A percentile compares a stretch with the other conserved stretches of the same genome.
These are phyloP conservation scores for Vanrija pseudolonga DNA, from an alignment of 1,284 basidiomycete species.

Conservation along the genomic window DNA sequence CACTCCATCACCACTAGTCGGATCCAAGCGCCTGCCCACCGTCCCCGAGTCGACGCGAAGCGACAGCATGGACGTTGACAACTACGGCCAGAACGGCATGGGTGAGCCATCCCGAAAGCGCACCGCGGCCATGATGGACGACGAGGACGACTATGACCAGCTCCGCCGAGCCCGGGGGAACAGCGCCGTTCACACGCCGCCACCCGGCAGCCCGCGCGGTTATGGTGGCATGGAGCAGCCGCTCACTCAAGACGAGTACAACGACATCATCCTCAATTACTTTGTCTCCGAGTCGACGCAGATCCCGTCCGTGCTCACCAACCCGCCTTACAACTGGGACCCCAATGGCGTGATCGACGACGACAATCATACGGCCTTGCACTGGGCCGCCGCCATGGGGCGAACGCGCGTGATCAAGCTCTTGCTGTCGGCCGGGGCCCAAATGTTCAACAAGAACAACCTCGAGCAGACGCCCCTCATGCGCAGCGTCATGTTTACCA, in stretches of 20 bases:
- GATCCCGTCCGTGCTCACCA: slow-evolving; percentile 81
- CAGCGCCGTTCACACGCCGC: slow-evolving; percentile 44
- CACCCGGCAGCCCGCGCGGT: slow-evolving; percentile 19
- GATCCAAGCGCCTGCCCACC: slow-evolving; percentile 4
- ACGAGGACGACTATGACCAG: slow-evolving; percentile 36
- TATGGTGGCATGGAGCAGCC: slow-evolving; percentile 21
- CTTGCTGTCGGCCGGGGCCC: slow-evolving; percentile 87
- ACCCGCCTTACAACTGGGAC: slow-evolving; percentile 88
- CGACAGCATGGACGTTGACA: slow-evolving; percentile 17
- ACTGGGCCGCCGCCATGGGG: slow-evolving; percentile 99
- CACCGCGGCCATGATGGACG: slow-evolving; percentile 39
- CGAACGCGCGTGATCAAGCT: slow-evolving; percentile 94
- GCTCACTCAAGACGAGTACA: slow-evolving; percentile 60
- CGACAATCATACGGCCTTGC: slow-evolving; percentile 93
- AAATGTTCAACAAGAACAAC: slow-evolving; percentile 96
- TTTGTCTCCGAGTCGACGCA: slow-evolving; percentile 97
- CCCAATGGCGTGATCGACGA: slow-evolving; percentile 97
- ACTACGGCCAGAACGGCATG: slow-evolving; percentile 8
- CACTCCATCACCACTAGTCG: slow-evolving; percentile 18
- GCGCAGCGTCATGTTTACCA: slow-evolving; percentile 99
- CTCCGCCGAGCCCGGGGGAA: slow-evolving; percentile 34
- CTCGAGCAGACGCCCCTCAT: slow-evolving; percentile 96
- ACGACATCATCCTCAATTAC: slow-evolving; percentile 95
- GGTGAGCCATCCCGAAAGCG: slow-evolving; percentile 25
- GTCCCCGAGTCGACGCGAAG: neutral